phyloP scores from a whole-genome alignment of 2,329 filamentous ascomycete genomes.

The Plenodomus tracheiphilus region DNA sequence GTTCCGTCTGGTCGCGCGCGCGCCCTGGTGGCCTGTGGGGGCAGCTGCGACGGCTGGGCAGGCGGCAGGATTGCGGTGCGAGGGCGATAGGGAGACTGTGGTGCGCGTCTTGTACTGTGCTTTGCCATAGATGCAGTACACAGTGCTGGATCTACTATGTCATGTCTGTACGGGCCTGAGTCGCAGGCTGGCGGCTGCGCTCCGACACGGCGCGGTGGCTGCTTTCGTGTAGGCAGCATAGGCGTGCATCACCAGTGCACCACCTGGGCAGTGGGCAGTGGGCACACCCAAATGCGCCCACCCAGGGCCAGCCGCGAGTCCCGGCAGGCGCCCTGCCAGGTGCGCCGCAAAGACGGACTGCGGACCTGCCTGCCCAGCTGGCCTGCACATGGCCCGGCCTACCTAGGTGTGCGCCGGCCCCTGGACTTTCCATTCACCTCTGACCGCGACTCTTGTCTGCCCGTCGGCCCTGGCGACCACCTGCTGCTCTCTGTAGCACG shows the following conservation, averaged over 20 bases:
- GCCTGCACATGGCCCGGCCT: conserved; percentile 17
- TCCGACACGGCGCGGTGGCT: conserved; percentile 3
- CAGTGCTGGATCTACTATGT: not conserved
- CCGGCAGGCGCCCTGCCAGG: conserved; percentile 10
- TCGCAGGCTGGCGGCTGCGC: not conserved
- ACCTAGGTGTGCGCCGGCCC: conserved; percentile 16
- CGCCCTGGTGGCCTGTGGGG: not conserved
- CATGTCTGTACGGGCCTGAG: conserved; percentile 1
- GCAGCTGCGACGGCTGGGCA: not conserved
- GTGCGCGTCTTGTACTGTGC: no score
- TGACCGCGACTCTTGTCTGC: not conserved
- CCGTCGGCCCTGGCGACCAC: not conserved
- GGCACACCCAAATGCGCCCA: not conserved
- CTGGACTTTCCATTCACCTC: conserved; percentile 8
- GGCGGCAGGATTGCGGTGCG: not conserved
- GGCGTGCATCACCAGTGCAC: conserved; percentile 1
- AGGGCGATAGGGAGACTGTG: no score
- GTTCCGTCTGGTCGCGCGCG: not conserved
- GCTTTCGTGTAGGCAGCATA: conserved; percentile 1
- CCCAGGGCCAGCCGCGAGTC: conserved; percentile 13
- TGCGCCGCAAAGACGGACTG: conserved; percentile 14
- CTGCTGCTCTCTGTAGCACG: not conserved
- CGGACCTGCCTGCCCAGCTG: conserved; percentile 20
- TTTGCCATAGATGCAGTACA: no score
- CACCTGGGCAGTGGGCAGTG: no score